Percentiles rank a stretch among this genome's conserved stretches.
phyloP scores from a whole-genome alignment of 176 grass and related monocot species.

The Puya raimondii region DNA sequence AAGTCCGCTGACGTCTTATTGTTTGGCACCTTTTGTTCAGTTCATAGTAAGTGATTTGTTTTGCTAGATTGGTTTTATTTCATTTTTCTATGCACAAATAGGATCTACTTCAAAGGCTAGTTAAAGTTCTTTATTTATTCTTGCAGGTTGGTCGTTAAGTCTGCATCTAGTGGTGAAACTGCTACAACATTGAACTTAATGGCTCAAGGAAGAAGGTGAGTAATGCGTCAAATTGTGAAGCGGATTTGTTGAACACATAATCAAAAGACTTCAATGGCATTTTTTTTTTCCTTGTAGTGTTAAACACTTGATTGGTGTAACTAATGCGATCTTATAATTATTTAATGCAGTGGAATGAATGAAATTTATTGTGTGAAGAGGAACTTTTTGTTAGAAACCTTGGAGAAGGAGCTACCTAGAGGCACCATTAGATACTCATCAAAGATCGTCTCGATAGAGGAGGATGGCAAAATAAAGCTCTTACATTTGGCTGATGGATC shows the following conservation, averaged over 20 bases:
- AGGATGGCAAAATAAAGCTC: conserved; percentile 33
- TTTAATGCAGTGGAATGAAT: conserved; percentile 30
- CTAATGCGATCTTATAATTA: background rate
- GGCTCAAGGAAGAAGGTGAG: background rate
- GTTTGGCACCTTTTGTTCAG: too few relatives aligned
- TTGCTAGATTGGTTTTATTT: too few relatives aligned
- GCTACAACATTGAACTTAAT: background rate
- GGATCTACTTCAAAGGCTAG: too few relatives aligned
- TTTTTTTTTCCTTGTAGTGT: background rate
- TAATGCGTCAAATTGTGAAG: too few relatives aligned
- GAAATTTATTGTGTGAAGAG: conserved; percentile 52
- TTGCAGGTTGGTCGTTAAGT: background rate
- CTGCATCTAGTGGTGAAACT: conserved; percentile 5
- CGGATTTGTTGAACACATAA: too few relatives aligned
- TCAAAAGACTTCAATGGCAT: too few relatives aligned
- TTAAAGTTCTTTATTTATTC: background rate
- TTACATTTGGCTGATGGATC: conserved; percentile 54
- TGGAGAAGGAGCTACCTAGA: conserved; percentile 42
- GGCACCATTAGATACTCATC: conserved; percentile 69
- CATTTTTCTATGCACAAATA: too few relatives aligned
- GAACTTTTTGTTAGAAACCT: conserved; percentile 36
- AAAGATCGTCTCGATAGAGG: conserved; percentile 51
- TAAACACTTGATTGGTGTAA: background rate
- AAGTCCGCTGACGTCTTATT: too few relatives aligned
- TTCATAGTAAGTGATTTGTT: too few relatives aligned